phyloP scores from a whole-genome alignment of 148 eudicot genomes.

The Rheum nobile region DNA sequence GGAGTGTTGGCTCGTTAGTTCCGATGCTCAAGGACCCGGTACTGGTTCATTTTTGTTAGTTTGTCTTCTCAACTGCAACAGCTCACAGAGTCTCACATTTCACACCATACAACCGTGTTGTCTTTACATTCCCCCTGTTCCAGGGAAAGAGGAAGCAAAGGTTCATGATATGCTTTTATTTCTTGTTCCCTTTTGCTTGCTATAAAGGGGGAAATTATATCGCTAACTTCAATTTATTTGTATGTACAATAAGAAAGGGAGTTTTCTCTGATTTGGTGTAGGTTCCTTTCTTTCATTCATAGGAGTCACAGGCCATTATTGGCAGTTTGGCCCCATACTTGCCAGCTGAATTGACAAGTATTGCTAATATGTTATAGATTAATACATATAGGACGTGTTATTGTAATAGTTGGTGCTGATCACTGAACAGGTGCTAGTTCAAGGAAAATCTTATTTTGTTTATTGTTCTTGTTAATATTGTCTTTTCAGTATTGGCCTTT shows the following conservation, averaged over 20 bases:
- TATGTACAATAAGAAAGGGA: neutral
- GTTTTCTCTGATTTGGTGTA: neutral
- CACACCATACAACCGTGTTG: neutral
- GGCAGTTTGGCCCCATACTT: neutral
- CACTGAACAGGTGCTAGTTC: neutral
- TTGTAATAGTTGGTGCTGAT: neutral
- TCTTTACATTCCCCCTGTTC: neutral
- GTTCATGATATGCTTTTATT: neutral
- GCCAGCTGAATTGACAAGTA: neutral
- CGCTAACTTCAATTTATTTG: neutral
- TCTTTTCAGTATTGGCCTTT: too few relatives aligned
- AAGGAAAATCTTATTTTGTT: neutral
- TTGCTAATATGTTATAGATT: neutral
- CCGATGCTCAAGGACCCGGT: neutral
- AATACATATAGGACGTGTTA: neutral
- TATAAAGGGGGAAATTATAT: neutral
- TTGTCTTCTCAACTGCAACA: neutral
- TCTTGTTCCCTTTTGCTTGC: neutral
- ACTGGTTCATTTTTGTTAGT: neutral
- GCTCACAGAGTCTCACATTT: neutral
- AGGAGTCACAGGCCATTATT: neutral
- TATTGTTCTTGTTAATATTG: too few relatives aligned
- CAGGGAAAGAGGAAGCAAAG: neutral
- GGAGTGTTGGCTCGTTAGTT: neutral
- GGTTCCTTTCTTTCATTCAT: neutral